Conservation (phyloP, 495 filamentous ascomycete species). For the Lichenothelia convexa region DNA sequence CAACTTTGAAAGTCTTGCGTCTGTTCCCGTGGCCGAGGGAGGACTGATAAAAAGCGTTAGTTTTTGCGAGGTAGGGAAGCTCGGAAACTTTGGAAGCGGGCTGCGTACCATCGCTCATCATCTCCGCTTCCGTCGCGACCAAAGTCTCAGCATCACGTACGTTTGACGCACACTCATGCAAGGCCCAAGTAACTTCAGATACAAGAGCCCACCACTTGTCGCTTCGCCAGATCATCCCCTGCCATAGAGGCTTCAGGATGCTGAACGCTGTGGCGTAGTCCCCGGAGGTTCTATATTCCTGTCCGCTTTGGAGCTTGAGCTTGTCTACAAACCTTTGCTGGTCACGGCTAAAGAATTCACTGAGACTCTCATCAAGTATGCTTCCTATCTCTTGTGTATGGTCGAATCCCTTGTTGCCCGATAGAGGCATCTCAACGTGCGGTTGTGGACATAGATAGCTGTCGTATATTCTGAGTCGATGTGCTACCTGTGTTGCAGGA, state of each 20-base stretch:
- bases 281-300: constrained; percentile 41
- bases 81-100: too few relatives aligned
- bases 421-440: constrained; percentile 45
- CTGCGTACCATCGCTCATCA: constrained; percentile 52
- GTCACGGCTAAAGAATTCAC: constrained; percentile 43
- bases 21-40: neutral
- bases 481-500: constrained; percentile 47
- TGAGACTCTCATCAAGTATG: constrained; percentile 38
- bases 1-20: neutral
- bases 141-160: constrained; percentile 44
- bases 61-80: too few relatives aligned
- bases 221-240: constrained; percentile 48
- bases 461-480: constrained; percentile 56
- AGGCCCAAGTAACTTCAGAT: constrained; percentile 50
- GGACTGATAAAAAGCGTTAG: neutral
- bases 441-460: constrained; percentile 70
- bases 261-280: constrained; percentile 48
- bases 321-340: constrained; percentile 50
- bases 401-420: constrained; percentile 34
- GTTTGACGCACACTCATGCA: constrained; percentile 53
- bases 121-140: constrained; percentile 69
- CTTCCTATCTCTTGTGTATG: constrained; percentile 45
- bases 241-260: constrained; percentile 54
- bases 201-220: constrained; percentile 71
- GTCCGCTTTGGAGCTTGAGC: constrained; percentile 48